Evolutionary conservation across 2,329 filamentous ascomycete species (phyloP), one percentile per base, ranked within the genome.

Genomic region (Aspergillus niger): DNA sequence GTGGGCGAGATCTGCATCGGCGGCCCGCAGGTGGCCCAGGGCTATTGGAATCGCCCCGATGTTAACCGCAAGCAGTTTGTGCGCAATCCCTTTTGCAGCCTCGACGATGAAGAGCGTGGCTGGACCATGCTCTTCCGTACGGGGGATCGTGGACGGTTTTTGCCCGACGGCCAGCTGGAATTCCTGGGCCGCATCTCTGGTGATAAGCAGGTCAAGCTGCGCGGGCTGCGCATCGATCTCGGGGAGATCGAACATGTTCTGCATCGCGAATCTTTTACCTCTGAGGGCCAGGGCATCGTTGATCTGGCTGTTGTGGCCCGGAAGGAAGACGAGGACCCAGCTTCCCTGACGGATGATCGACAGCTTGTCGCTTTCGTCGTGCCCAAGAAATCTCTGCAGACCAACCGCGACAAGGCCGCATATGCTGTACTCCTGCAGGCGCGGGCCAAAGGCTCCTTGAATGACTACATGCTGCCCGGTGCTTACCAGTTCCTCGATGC

Each of bases 141-240:
- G 4, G 55, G 55, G 3, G 55, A 58, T 38, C 36, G 32, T 10
- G 55, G 17, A 11, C 55, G 57, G 3, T 48, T 48, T 15, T 28
- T 47, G 5, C 50, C 26, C 3, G 50, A 44, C 4, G 57, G 57
- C 24, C n/a, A 38, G 4, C 38, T 59, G 24, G 24, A 54, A 8
- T 59, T 54, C 30, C 17, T 47, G 11, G 57, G 49, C 6, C 39
- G 57, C 6, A 54, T 54, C 15, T 36, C 50, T 3, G 57, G 57
- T 4, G 50, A 54, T 28, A 59, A 36, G 8, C 50, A 54, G 30
- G 36, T 59, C 43, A 59, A 59, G 22, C 57, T 59, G 13, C 57
- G 57, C 8, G 57, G 57, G 13, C 49, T 47, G 20, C 57, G 57
- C 30, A 54, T 59, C 13, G 57, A 59, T 20, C 39, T 59, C 3